phyloP scores from a whole-genome alignment of 345 rosid species.

The Citrus sinensis region DVS_A1.0 CM039162.1:6187501-6188000 shows the following conservation, averaged over 20 bases:
- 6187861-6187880: not conserved
- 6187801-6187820: not conserved
- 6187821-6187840: not conserved
- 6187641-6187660: not conserved
- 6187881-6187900: not conserved
- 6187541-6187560: not conserved
- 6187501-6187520: not conserved
- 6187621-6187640: not conserved
- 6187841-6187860: not conserved
- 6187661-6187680: slow-evolving; percentile 1
- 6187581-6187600: not conserved
- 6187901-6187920: not conserved
- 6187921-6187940: not conserved
- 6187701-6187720: not conserved
- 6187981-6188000: slow-evolving; percentile 85
- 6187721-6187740: not conserved
- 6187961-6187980: slow-evolving; percentile 7
- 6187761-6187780: not conserved
- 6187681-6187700: not conserved
- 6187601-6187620: not conserved
- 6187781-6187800: not conserved
- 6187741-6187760: not conserved
- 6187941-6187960: not conserved
- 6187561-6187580: not conserved
- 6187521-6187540: not conserved